Base-by-base conservation (phyloP, 768 basidiomycete genomes). In the Pisolithus microcarpus region DNA sequence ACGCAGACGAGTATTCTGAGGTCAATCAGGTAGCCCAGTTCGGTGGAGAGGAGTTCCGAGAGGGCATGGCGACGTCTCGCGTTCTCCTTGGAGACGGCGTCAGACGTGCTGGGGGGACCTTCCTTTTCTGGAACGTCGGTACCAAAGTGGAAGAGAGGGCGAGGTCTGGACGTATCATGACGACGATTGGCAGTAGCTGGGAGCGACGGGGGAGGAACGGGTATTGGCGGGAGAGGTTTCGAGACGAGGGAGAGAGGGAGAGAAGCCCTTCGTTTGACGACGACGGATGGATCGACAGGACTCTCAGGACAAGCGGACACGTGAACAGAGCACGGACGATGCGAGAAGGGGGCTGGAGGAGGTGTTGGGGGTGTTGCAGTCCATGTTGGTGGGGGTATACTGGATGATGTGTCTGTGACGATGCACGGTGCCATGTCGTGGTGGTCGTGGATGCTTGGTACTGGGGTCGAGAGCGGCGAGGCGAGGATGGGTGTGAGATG, bases 41-140 rank as follows among this genome's bases (percentile, higher is more conserved):
- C 95, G 1, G 92, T 94, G 51, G 79, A 74, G 23, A 97, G 75
- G 38, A 98, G 72, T 68, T 97, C 95, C 56, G 81, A 75, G 46
- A 97, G 77, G 6, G 91, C 87, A 60, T 96, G 85, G 55, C 78
- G 84, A 50, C 72, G 75, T 45, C 81, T 65, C 13, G 73, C 57
- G 34, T 71, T 61, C 44, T 84, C 81, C 58, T 76, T 80, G 38
- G 42, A 43, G 43, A 43, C 19, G 42, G 7, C 34, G 37, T n/a
- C 9, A 9, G 30, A 23, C 21, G 21, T 23, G 21, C 21, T 23
- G 21, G 21, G 21, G 21, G 21, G 50, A 13, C 53, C 50, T 38
- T 63, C 61, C 23, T 50, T 42, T 44, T 61, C 60, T 1, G 62
- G 59, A 13, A 15, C 10, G 31, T 61, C 62, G 5, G 54, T 10